A percentile compares a stretch with the other conserved stretches of the same genome.
Conservation (phyloP, 305 asterid species). For the Fraxinus greggii region DNA sequence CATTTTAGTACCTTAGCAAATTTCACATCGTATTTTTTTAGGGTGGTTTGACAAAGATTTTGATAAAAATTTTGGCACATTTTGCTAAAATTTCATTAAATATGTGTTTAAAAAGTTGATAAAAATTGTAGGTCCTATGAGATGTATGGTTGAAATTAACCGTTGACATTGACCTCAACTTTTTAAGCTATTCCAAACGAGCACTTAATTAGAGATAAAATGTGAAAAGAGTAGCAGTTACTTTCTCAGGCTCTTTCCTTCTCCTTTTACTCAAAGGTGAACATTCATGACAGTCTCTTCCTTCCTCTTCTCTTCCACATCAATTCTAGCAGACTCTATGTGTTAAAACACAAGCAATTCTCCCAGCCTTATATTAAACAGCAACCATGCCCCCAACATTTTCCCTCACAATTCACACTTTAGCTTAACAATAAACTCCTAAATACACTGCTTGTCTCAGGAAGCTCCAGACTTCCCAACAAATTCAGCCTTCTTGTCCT, state of each 20-base stretch:
- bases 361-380: not conserved
- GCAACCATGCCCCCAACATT: not conserved
- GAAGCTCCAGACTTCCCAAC: not conserved
- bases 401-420: not conserved
- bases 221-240: not conserved
- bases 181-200: not conserved
- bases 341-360: not conserved
- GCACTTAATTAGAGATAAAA: not conserved
- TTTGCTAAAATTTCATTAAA: not conserved
- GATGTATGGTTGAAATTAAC: not conserved
- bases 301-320: not conserved
- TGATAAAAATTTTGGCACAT: not conserved
- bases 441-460: constrained; percentile 1
- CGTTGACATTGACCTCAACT: not conserved
- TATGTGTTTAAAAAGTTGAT: not conserved
- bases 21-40: not conserved
- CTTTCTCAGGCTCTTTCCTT: not conserved
- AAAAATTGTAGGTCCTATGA: not conserved
- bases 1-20: not conserved
- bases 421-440: not conserved
- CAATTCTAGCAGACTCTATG: not conserved
- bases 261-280: not conserved
- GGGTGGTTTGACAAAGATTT: not conserved
- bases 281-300: not conserved
- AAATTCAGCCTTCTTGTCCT: not conserved